Conservation (phyloP, 83 land plant genomes). For the Thuja plicata region DNA sequence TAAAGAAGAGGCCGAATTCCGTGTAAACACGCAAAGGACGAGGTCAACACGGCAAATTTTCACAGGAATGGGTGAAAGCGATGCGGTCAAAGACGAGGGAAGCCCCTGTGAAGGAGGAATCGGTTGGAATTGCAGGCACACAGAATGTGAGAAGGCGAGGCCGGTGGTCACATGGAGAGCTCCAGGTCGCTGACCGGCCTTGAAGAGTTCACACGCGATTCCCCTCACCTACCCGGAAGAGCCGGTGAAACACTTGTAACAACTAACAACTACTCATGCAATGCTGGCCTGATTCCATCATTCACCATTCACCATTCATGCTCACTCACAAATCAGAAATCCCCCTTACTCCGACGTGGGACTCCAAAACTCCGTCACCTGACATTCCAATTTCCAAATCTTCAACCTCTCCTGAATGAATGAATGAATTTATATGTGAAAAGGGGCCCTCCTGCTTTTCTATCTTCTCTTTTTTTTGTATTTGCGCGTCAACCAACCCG, state of each 20-base stretch:
- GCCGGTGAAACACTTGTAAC: neutral
- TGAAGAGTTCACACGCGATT: neutral
- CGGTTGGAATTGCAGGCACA: too few relatives aligned
- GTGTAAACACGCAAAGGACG: neutral
- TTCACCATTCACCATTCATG: too few relatives aligned
- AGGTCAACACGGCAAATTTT: neutral
- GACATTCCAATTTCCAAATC: neutral
- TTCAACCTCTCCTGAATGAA: too few relatives aligned
- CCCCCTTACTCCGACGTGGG: neutral
- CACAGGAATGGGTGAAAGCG: neutral
- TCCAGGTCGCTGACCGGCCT: neutral
- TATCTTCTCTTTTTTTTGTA: too few relatives aligned
- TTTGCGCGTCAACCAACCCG: too few relatives aligned
- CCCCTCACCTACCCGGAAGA: neutral
- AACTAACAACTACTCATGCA: too few relatives aligned
- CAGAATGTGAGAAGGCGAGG: neutral
- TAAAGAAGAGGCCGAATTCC: neutral
- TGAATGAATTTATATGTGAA: too few relatives aligned
- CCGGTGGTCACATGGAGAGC: neutral
- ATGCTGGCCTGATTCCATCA: too few relatives aligned
- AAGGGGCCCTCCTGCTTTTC: too few relatives aligned
- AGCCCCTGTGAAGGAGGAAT: too few relatives aligned
- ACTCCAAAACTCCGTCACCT: neutral
- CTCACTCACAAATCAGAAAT: too few relatives aligned
- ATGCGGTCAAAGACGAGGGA: neutral